A percentile compares a stretch with the other conserved stretches of the same genome.
Evolutionary conservation across 2,329 filamentous ascomycete genomes (phyloP).

Genomic region (Aspergillus fumigatus): DNA sequence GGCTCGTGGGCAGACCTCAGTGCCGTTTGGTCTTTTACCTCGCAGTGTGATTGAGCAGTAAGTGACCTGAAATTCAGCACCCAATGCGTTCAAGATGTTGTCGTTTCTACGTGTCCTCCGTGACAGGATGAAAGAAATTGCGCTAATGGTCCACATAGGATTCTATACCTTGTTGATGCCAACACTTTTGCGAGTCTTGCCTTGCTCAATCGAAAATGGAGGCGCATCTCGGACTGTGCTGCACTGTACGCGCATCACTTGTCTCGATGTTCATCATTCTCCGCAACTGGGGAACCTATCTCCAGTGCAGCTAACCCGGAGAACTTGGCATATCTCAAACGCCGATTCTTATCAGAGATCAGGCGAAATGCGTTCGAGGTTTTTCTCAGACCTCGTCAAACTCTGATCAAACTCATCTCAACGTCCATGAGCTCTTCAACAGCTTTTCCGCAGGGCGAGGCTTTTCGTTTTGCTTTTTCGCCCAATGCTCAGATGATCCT

Average conservation of each 20-base stretch:
- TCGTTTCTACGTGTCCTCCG: neutral
- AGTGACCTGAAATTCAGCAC: conserved; percentile 9
- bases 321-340: conserved; percentile 57
- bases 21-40: conserved; percentile 23
- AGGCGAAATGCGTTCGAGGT: conserved; percentile 75
- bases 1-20: conserved; percentile 5
- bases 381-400: conserved; percentile 65
- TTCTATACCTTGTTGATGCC: conserved; percentile 44
- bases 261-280: conserved; percentile 40
- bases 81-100: conserved; percentile 3
- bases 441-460: conserved; percentile 72
- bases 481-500: conserved; percentile 69
- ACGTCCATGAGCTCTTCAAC: conserved; percentile 80
- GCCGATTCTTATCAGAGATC: conserved; percentile 63
- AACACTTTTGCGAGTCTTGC: conserved; percentile 45
- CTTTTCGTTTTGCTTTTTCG: conserved; percentile 78
- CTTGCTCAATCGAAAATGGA: conserved; percentile 44
- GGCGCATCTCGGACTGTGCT: conserved; percentile 38
- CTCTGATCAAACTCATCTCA: conserved; percentile 73
- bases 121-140: neutral
- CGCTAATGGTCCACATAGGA: conserved; percentile 32
- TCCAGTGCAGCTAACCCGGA: conserved; percentile 36
- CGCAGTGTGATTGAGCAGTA: conserved; percentile 27
- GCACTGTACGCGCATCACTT: conserved; percentile 46
- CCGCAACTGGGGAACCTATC: conserved; percentile 32